Conservation (phyloP, 495 filamentous ascomycete genomes). For the Cercophora samala region DNA sequence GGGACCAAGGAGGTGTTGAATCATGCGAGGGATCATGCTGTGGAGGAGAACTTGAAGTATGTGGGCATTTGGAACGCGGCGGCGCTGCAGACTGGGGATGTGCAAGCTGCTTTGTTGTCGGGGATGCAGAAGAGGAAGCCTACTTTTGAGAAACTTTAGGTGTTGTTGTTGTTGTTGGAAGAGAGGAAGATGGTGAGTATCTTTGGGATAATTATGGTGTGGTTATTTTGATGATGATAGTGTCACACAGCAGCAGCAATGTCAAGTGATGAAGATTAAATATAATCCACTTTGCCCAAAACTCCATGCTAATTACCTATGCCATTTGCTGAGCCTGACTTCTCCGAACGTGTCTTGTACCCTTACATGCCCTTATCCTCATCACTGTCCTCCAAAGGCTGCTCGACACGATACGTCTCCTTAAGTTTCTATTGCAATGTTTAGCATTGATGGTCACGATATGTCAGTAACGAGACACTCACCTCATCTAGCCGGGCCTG, state of each 20-base stretch:
- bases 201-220: too few species aligned
- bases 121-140: slow-evolving; percentile 77
- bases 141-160: slow-evolving; percentile 81
- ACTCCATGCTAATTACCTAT: neutral
- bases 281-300: too few species aligned
- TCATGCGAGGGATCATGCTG: slow-evolving; percentile 71
- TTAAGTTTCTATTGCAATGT: slow-evolving; percentile 35
- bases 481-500: slow-evolving; percentile 59
- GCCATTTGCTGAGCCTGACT: too few species aligned
- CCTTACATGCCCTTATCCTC: slow-evolving; percentile 21
- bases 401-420: slow-evolving; percentile 40
- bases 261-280: too few species aligned
- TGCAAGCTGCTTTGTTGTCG: slow-evolving; percentile 66
- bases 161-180: neutral
- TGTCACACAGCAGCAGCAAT: too few species aligned
- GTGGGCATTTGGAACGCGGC: slow-evolving; percentile 83
- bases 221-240: too few species aligned
- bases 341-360: too few species aligned
- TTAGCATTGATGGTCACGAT: neutral
- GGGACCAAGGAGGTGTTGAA: slow-evolving; percentile 93
- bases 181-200: too few species aligned
- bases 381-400: slow-evolving; percentile 42
- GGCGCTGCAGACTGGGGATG: slow-evolving; percentile 77
- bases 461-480: too few species aligned
- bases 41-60: slow-evolving; percentile 78